Base-by-base conservation (phyloP, 495 filamentous ascomycete genomes). In the Aspergillus indologenus region DNA sequence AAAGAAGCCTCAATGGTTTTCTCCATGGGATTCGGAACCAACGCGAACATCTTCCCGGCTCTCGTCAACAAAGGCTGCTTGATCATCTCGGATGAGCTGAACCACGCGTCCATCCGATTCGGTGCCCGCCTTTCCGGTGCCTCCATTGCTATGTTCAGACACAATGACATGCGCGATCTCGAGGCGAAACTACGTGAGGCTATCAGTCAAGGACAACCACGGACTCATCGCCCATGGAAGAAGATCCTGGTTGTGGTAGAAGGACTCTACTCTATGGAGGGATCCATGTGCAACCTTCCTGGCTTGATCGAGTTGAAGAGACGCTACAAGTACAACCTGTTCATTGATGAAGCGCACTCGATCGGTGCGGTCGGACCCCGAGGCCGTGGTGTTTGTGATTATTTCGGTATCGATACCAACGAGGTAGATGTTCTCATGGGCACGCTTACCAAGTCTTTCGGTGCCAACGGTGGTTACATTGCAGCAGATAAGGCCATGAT, bases 191-290 rank as follows among this genome's bases (percentile, higher is more conserved):
- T 98, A 18, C 88, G 94, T 44, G 92, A 98, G 68, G 86, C 85
- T 57, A 97, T 98, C 66, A 90, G 91, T 42, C 92, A 97, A 75
- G 94, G 94, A 17, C 94, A 98, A 62, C 95, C 95, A 24, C 87
- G 94, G 58, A 98, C 93, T 19, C 94, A 98, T 68, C 88, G 94
- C 9, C 94, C 94, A 12, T 98, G 94, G 94, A 95, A 92, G 81
- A 98, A 96, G 82, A 98, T 98, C 59, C 76, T 98, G 48, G 90
- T 98, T 52, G 92, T 92, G 34, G 91, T 98, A 42, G 94, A 98
- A 70, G 94, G 94, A 58, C 83, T 98, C 0, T 98, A 98, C 78
- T 97, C 92, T 2, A 98, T 98, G 94, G 94, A 98, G 74, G 94
- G 94, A 29, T 96, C 92, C 46, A 97, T 98, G 92, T 91, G 88